Evolutionary conservation across 2,329 filamentous ascomycete species (phyloP), one percentile per base, ranked within the genome.

Genomic region (Aspergillus sp.): DNA sequence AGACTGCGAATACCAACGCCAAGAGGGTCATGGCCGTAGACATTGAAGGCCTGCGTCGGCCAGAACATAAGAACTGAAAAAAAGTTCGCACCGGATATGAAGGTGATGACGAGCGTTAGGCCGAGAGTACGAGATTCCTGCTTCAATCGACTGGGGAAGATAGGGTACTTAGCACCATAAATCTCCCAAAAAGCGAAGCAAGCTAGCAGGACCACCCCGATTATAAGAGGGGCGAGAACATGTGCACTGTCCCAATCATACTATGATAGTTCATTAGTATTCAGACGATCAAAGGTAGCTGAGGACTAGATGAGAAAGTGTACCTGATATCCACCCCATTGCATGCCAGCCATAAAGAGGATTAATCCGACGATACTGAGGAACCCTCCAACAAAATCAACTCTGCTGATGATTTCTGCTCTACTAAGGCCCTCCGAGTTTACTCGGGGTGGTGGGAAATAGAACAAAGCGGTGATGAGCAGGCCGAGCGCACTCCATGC

Each of bases 1-100:
- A 90, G 71, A 41, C 84, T 84, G 57, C 87, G 82, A 57, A 90
- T 73, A n/a, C 87, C 87, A 54, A 89, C 82, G 21, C 78, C 80
- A 17, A 87, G 70, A 0, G 86, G 85, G 61, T 88, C 84, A 62
- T 89, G 84, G 6, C 84, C 84, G 66, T 87, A 88, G 9, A 87
- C 81, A 62, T 87, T 87, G 73, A 84, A 86, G 1, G 83, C 81
- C 69, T 88, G 82, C 0, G 84, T 86, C 5, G 84, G 84, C 85
- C 85, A 88, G 68, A 88, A 85, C 69, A 79, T 77, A 50, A 79
- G 69, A 11, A 82, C 73, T 0, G 80, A 80, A 66, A 84, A 82
- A 70, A 84, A 85, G 66, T 86, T 85, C 58, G 82, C 81, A 4
- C 84, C 84, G 0, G 82, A 84, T 52, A 85, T 82, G 64, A 84